Base-by-base conservation (phyloP, 176 grass and related monocot species). In the Eleusine indica region DNA sequence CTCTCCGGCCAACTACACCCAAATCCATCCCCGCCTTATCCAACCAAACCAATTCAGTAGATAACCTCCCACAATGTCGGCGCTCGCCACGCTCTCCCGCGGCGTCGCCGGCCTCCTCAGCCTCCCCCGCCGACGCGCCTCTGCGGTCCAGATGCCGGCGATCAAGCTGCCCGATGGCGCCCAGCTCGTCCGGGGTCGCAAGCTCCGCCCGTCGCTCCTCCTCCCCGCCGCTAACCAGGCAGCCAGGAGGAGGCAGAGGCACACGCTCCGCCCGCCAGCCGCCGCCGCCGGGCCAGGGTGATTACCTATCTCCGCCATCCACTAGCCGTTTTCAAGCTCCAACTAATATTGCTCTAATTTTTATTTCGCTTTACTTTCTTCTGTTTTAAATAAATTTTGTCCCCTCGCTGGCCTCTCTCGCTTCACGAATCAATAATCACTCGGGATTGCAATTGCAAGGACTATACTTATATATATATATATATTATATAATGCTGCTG, bases 131-230 rank as follows among this genome's bases (percentile, higher is more conserved):
- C 51, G 51, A 3, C 51, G 3, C 51, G 15, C 51, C 2, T 1
- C 44, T 9, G 44, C 5, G 49, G 14, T 3, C 51, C 57, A 60
- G 21, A 7, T 60, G 9, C 57, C 57, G 57, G 57, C 57, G 57
- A 10, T 60, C 57, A 25, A 22, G 21, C n/a, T 91, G 2, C 76
- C 89, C 74, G 87, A 94, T 71, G 93, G 78, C 46, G 93, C 65
- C 6, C 90, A 89, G 43, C 86, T 96, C 80, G 82, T 96, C 64
- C 92, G 93, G 66, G 91, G 89, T 11, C 80, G 96, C 16, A 93
- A 95, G 77, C 96, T 98, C 82, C 87, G 93, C 35, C 93, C 91
- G 2, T 61, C 83, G 18, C 85, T 99, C 62, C 63, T 91, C 79
- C 84, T 94, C 28, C 89, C 88, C 57, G 81, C 51, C 4, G 69